These are phyloP conservation scores for Protostelium mycophagum DNA, from an alignment of 78 protist species.

Conservation along the genomic window DNA sequence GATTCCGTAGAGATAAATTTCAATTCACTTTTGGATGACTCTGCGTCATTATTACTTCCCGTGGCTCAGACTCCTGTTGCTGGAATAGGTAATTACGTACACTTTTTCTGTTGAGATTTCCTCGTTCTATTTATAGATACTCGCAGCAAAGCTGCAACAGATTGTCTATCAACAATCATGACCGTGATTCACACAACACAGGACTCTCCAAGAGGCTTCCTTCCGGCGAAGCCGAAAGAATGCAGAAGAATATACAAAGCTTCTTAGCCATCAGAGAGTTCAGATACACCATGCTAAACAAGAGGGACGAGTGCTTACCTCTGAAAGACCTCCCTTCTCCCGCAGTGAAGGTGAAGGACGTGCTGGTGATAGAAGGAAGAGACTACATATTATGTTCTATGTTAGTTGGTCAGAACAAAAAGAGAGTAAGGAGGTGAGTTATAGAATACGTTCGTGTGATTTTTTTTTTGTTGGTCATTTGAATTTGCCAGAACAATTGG, in stretches of 20 bases:
- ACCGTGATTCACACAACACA: background rate
- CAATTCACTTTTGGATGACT: conserved; percentile 20
- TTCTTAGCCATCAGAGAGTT: conserved; percentile 52
- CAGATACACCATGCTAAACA: conserved; percentile 27
- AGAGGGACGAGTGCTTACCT: conserved; percentile 36
- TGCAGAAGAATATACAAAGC: conserved; percentile 56
- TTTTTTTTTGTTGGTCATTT: too few species aligned
- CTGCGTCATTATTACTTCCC: conserved; percentile 31
- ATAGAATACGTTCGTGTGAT: too few species aligned
- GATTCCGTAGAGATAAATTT: conserved; percentile 8
- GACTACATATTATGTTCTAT: conserved; percentile 26
- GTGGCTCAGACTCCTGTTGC: conserved; percentile 42
- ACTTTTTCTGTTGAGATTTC: too few species aligned
- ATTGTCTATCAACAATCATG: background rate
- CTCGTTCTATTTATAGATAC: too few species aligned
- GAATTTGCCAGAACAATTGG: too few species aligned
- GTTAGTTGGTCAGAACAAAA: background rate
- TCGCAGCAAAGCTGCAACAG: too few species aligned
- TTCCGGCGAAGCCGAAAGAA: conserved; percentile 57
- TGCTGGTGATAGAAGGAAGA: conserved; percentile 18
- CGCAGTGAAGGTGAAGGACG: conserved; percentile 17
- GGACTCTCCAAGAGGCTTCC: conserved; percentile 36
- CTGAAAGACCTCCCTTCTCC: conserved; percentile 41
- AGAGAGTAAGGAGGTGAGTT: background rate
- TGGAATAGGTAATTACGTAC: background rate